Conservation (phyloP, 306 rosid genomes). For the Vicia faba region DNA sequence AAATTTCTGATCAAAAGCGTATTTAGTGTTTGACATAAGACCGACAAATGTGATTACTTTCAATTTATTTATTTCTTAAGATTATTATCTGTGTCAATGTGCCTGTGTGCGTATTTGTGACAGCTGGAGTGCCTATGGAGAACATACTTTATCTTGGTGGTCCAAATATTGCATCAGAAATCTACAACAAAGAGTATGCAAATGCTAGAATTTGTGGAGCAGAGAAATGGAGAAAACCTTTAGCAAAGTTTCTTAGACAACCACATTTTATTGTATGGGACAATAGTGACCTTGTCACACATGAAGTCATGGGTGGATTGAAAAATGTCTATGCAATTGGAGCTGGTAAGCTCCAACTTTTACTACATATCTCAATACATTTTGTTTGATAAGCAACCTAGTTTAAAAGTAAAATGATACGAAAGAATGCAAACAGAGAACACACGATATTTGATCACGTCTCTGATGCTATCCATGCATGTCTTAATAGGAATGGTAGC, state of each 20-base stretch:
- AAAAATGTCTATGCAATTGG: conserved; percentile 96
- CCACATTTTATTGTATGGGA: conserved; percentile 95
- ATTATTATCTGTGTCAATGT: no score
- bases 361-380: no score
- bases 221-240: conserved; percentile 89
- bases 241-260: conserved; percentile 83
- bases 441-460: no score
- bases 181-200: conserved; percentile 91
- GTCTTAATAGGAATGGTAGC: conserved; percentile 78
- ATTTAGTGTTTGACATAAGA: no score
- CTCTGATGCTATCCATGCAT: neutral
- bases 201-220: conserved; percentile 98
- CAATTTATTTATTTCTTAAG: no score
- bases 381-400: no score
- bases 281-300: conserved; percentile 89
- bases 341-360: conserved; percentile 60
- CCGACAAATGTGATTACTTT: no score
- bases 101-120: neutral
- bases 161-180: conserved; percentile 92
- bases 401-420: no score
- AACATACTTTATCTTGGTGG: conserved; percentile 95
- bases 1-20: no score
- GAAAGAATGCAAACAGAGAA: no score
- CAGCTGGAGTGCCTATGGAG: conserved; percentile 84
- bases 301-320: conserved; percentile 99